phyloP scores from a whole-genome alignment of 371 early-diverging fungal species.

The Circinella umbellata region DNA sequence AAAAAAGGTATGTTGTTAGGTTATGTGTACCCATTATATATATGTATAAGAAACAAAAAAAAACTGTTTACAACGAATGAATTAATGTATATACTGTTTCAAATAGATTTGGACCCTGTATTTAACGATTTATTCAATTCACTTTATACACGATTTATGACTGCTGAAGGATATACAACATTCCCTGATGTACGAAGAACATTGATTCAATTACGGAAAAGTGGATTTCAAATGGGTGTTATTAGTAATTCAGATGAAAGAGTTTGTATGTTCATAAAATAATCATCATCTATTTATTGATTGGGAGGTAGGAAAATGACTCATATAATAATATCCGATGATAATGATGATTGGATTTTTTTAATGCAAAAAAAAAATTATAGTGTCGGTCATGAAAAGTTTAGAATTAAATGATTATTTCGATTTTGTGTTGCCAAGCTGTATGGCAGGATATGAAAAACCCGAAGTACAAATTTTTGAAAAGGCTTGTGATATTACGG shows the following conservation, averaged over 20 bases:
- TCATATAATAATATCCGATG: not conserved
- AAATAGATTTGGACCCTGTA: constrained; percentile 36
- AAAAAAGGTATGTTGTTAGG: constrained; percentile 33
- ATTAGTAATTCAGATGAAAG: constrained; percentile 56
- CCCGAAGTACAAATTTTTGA: constrained; percentile 45
- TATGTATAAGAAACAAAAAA: constrained; percentile 24
- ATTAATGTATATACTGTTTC: not conserved
- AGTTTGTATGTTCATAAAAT: constrained; percentile 30
- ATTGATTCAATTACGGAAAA: constrained; percentile 30
- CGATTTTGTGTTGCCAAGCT: constrained; percentile 47
- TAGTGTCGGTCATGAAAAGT: constrained; percentile 43
- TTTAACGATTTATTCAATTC: constrained; percentile 39
- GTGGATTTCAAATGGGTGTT: constrained; percentile 49
- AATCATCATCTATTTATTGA: not conserved
- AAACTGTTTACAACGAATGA: too few species aligned
- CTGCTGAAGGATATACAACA: constrained; percentile 45
- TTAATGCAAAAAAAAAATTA: not conserved
- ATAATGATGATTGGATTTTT: too few species aligned
- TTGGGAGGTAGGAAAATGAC: not conserved
- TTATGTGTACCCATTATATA: constrained; percentile 22
- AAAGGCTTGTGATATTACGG: constrained; percentile 31
- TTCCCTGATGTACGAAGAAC: constrained; percentile 45
- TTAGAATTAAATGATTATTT: constrained; percentile 41
- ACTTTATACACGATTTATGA: constrained; percentile 43
- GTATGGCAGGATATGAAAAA: constrained; percentile 40